phyloP scores from a whole-genome alignment of 805 yeast species.

The Teunomyces gatunensis region DNA sequence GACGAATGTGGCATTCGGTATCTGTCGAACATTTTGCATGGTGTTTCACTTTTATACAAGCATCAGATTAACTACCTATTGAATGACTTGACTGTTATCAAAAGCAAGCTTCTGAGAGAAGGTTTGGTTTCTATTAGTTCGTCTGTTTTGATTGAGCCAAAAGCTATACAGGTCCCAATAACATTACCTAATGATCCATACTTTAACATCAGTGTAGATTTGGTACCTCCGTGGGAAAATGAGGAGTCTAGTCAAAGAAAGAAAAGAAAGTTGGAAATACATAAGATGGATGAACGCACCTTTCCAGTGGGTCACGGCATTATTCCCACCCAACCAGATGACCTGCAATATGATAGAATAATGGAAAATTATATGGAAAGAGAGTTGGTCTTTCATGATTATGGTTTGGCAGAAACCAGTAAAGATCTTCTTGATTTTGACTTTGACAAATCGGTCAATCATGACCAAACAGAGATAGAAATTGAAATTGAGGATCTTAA shows the following conservation, averaged over 20 bases:
- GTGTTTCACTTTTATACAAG: conserved; percentile 47
- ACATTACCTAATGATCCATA: conserved; percentile 24
- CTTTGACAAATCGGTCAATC: conserved; percentile 2
- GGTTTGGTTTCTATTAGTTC: no score
- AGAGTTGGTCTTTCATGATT: conserved; percentile 4
- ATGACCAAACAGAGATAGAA: conserved; percentile 28
- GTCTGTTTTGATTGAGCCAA: neutral
- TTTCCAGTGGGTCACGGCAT: conserved; percentile 10
- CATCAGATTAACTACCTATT: conserved; percentile 48
- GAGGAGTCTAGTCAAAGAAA: conserved; percentile 7
- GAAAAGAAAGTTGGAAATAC: conserved; percentile 16
- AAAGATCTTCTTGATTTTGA: conserved; percentile 4
- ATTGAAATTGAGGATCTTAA: conserved; percentile 3
- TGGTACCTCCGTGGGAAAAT: conserved; percentile 12
- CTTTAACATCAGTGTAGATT: conserved; percentile 25
- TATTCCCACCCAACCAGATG: neutral
- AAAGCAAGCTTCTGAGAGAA: conserved; percentile 2
- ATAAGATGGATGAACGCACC: conserved; percentile 10
- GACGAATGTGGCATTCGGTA: conserved; percentile 24
- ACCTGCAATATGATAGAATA: neutral
- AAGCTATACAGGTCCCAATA: neutral
- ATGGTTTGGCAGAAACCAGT: neutral
- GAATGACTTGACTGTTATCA: conserved; percentile 22
- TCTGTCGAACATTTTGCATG: conserved; percentile 45
- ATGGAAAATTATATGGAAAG: conserved; percentile 13